Evolutionary conservation across 768 basidiomycete genomes (phyloP).

Genomic region (Leccinum arenicola): DNA sequence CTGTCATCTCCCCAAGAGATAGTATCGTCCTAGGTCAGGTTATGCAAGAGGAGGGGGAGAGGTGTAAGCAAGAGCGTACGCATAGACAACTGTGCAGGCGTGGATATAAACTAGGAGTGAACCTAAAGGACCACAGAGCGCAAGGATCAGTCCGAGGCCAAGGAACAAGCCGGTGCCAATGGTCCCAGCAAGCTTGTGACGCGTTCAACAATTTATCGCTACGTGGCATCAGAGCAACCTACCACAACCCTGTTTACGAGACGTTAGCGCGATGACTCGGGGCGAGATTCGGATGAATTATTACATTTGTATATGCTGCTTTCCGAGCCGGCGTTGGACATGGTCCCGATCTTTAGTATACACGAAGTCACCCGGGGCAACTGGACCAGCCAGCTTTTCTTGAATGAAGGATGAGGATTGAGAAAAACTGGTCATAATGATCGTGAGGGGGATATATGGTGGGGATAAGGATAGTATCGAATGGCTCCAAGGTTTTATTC

Average conservation of each 20-base stretch:
- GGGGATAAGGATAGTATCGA: background rate
- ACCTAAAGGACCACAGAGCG: slow-evolving; percentile 27
- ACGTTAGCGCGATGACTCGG: background rate
- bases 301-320: slow-evolving; percentile 24
- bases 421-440: background rate
- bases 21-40: slow-evolving; percentile 25
- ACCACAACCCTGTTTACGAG: slow-evolving; percentile 20
- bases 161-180: slow-evolving; percentile 33
- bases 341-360: slow-evolving; percentile 16
- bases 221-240: slow-evolving; percentile 1
- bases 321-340: slow-evolving; percentile 20
- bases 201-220: background rate
- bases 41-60: background rate
- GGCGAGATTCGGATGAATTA: background rate
- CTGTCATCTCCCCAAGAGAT: slow-evolving; percentile 31
- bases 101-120: slow-evolving; percentile 29
- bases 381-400: background rate
- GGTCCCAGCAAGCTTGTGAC: slow-evolving; percentile 26
- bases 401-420: background rate
- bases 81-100: slow-evolving; percentile 27
- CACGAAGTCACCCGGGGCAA: slow-evolving; percentile 9
- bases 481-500: background rate
- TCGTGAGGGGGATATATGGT: background rate
- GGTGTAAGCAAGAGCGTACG: slow-evolving; percentile 15
- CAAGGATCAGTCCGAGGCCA: slow-evolving; percentile 29